These are phyloP conservation scores for Discostella stelligera DNA, from an alignment of 352 stramenopile genomes.

Conservation along the genomic window DNA sequence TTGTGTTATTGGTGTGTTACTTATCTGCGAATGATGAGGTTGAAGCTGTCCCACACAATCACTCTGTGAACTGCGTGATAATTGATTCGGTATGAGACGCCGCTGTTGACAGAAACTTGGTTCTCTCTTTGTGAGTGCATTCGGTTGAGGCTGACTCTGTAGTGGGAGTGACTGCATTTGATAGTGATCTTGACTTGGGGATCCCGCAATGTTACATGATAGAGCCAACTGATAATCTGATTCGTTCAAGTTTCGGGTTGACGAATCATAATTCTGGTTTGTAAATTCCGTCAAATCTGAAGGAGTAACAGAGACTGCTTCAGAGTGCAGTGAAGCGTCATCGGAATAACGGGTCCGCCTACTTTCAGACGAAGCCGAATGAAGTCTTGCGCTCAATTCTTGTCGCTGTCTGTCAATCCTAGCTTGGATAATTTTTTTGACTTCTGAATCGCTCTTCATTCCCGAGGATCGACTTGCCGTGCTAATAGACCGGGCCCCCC, in stretches of 20 bases:
- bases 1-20: too few species aligned
- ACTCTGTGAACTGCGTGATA: too few species aligned
- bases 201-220: too few species aligned
- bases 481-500: too few species aligned
- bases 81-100: too few species aligned
- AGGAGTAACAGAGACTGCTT: conserved; percentile 21
- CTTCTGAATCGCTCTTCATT: too few species aligned
- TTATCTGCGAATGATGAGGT: too few species aligned
- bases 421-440: conserved; percentile 31
- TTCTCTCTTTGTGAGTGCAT: background rate
- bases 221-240: background rate
- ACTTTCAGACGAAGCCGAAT: conserved; percentile 8
- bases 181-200: background rate
- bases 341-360: background rate
- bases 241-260: background rate
- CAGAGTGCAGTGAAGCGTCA: background rate
- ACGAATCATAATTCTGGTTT: background rate
- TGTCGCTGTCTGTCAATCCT: conserved; percentile 25
- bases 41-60: too few species aligned
- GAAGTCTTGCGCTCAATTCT: conserved; percentile 14
- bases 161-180: background rate
- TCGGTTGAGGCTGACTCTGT: too few species aligned
- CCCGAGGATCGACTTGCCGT: too few species aligned
- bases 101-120: too few species aligned
- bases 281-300: conserved; percentile 31